These are phyloP conservation scores for Penicillium egyptiacum DNA, from an alignment of 495 filamentous ascomycete species.

Conservation along the genomic window DNA sequence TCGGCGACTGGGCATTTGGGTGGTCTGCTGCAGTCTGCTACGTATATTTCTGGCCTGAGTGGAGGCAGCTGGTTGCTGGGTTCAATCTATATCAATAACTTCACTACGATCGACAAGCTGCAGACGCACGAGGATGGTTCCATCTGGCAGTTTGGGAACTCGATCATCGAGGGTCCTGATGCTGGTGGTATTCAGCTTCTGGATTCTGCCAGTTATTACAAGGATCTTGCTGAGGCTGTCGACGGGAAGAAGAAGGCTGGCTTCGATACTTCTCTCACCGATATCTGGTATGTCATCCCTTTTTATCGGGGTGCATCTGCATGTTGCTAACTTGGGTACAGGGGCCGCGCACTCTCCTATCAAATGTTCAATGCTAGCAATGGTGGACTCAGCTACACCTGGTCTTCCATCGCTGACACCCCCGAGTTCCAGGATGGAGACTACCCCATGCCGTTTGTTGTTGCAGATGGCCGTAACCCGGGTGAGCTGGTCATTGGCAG, in stretches of 20 bases:
- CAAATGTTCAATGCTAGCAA: slow-evolving; percentile 78
- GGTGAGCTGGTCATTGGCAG: slow-evolving; percentile 61
- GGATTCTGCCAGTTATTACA: slow-evolving; percentile 64
- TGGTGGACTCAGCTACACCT: slow-evolving; percentile 81
- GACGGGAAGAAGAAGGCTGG: slow-evolving; percentile 65
- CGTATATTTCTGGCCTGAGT: slow-evolving; percentile 81
- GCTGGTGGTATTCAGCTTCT: slow-evolving; percentile 52
- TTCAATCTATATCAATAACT: slow-evolving; percentile 87
- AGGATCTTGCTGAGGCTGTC: slow-evolving; percentile 61
- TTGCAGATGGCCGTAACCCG: slow-evolving; percentile 72
- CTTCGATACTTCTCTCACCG: slow-evolving; percentile 76
- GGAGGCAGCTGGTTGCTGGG: slow-evolving; percentile 89
- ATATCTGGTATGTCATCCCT: slow-evolving; percentile 65
- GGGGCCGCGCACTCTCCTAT: slow-evolving; percentile 70
- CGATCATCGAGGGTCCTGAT: slow-evolving; percentile 69
- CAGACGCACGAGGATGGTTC: slow-evolving; percentile 41
- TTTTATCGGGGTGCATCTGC: slow-evolving; percentile 15
- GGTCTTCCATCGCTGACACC: slow-evolving; percentile 76
- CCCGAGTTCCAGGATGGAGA: slow-evolving; percentile 66
- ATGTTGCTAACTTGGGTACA: slow-evolving; percentile 20
- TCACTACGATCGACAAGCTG: slow-evolving; percentile 67
- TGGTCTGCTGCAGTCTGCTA: slow-evolving; percentile 79
- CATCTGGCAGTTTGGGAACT: slow-evolving; percentile 76
- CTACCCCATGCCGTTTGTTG: slow-evolving; percentile 79
- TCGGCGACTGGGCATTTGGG: slow-evolving; percentile 71